These are phyloP conservation scores for Xylariales sp. DNA, from an alignment of 2,329 filamentous ascomycete species.

Conservation along the genomic window DNA sequence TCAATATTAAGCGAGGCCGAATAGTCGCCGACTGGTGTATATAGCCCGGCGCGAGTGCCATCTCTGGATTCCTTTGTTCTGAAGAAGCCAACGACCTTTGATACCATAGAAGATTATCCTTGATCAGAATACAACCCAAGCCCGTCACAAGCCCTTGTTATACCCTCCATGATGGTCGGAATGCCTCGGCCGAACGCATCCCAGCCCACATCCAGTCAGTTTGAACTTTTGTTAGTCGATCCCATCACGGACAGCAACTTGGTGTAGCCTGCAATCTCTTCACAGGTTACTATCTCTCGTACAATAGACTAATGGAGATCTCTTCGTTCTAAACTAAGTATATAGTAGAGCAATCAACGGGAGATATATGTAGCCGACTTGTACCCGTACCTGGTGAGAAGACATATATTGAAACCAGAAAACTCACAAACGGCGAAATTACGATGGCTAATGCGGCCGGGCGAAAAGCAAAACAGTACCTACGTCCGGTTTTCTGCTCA, in stretches of 20 bases:
- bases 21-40: too few relatives aligned
- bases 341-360: conserved; percentile 56
- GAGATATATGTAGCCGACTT: conserved; percentile 58
- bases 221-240: conserved; percentile 52
- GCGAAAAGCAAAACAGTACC: too few relatives aligned
- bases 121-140: too few relatives aligned
- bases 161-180: too few relatives aligned
- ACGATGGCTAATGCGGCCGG: too few relatives aligned
- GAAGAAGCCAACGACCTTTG: too few relatives aligned
- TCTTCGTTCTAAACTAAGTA: conserved; percentile 50
- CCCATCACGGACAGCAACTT: conserved; percentile 54
- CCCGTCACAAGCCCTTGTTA: too few relatives aligned
- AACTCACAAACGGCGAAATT: conserved; percentile 48
- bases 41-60: too few relatives aligned
- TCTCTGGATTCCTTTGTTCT: too few relatives aligned
- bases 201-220: conserved; percentile 40
- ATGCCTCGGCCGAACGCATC: conserved; percentile 18
- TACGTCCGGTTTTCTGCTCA: too few relatives aligned
- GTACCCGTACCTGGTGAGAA: conserved; percentile 52
- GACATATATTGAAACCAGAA: conserved; percentile 42
- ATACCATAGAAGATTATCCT: too few relatives aligned
- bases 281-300: conserved; percentile 58
- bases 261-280: conserved; percentile 52
- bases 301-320: conserved; percentile 44
- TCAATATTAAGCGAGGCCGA: too few relatives aligned